Base-by-base conservation (phyloP, 176 grass and related monocot genomes). In the Oryza coarctata region DNA sequence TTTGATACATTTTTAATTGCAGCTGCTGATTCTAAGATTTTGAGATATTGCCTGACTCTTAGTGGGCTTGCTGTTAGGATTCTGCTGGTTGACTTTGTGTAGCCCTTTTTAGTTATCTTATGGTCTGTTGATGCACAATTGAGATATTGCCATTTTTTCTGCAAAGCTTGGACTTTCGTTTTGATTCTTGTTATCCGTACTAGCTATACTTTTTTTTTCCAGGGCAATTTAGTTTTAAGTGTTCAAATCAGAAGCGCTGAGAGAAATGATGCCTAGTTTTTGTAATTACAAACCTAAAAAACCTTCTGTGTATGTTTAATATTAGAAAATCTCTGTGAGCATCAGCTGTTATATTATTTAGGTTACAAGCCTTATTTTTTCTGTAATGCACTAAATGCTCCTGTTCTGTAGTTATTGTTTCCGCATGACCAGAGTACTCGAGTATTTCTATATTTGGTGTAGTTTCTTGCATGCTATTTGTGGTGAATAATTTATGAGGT, bases 31-130 rank as follows among this genome's bases (percentile, higher is more conserved):
- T 69, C 11, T 68, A 75, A 22, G 13, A 50, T 81, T 36, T 73
- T 39, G 23, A 80, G 23, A 71, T 63, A 28, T 65, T 71, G 32
- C 38, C 38, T 39, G 38, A 39, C 38, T 65, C 14, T 26, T 30
- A 55, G 71, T 76, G 44, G 44, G 32, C 14, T 65, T 82, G 33
- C 52, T 71, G 31, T 57, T 77, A 81, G 77, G 82, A 71, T 71
- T 55, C 27, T 27, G 14, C 6, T 25, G 40, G 65, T 81, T 63
- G 71, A 20, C 66, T 75, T 38, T 86, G 41, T 57, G 41, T 20
- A 27, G 12, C 23, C 61, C 25, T 79, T 43, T 34, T 60, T 67
- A 25, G 62, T 20, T 69, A 80, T 74, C 43, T 6, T 74, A 38
- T 80, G 63, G 25, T 25, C 12, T 17, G 11, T 22, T 80, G 36